Base-by-base conservation (phyloP, 2,329 filamentous ascomycete species). In the Drechslerella coelobrocha region DNA sequence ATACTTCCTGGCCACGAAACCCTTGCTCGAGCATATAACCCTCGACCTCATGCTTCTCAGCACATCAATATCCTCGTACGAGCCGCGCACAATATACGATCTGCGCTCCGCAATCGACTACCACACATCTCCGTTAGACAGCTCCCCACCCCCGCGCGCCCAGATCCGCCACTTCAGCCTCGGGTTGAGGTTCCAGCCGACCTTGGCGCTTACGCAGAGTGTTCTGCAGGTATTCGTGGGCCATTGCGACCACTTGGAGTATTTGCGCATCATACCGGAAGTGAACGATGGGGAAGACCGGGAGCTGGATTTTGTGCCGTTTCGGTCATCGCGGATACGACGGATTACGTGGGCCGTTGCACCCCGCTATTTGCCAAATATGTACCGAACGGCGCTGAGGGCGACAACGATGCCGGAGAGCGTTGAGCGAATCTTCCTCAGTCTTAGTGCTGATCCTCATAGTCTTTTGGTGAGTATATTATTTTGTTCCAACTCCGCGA, bases 41-140 rank as follows among this genome's bases (percentile, higher is more conserved):
- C 52, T 71, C 27, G 66, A 71, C 39, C 39, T 71, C 9, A 8
- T 21, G 1, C 52, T 53, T 31, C 14, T 63, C 5, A 39, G 41
- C 7, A 45, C 53, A 10, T 48, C 59, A 29, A n/a, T 71, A 14
- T 48, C 59, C 24, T 43, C 59, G 6, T 71, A 63, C 48, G 66
- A 71, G 19, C 39, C 66, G 2, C 55, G 66, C 53, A 60, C 54
- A 26, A 48, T 71, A 0, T 63, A 71, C 41, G 34, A 63, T 9
- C 26, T 57, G 1, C 34, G 29, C 4, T 43, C 17, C 23, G 52
- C 66, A 2, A 53, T 62, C 47, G 29, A 43, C 1, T 19, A 19
- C 0, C 21, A 61, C 4, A 61, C 50, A 19, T 27, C 55, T 14
- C 27, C 29, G 1, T 29, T 41, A 4, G 12, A n/a, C n/a, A n/a